Evolutionary conservation across 768 basidiomycete species (phyloP).

Genomic region (Ephemerocybe angulata): DNA sequence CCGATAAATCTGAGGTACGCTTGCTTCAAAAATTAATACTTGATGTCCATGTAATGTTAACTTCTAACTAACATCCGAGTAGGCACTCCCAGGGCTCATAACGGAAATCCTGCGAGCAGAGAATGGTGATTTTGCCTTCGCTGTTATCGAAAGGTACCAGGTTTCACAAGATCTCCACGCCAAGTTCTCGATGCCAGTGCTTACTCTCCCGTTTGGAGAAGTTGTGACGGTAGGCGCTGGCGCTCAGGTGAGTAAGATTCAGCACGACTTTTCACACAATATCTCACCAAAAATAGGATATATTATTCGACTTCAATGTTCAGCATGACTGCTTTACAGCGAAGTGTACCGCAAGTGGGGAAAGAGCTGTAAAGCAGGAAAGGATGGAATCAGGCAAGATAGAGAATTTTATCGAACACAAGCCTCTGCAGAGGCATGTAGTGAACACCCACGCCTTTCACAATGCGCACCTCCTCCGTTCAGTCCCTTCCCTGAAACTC

Average conservation of each 20-base stretch:
- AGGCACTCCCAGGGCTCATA: neutral
- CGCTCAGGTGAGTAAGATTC: neutral
- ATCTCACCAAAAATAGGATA: neutral
- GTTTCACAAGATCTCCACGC: neutral
- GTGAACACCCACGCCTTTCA: conserved; percentile 5
- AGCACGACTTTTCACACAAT: neutral
- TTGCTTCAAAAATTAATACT: no score
- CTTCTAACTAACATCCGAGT: no score
- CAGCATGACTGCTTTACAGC: conserved; percentile 1
- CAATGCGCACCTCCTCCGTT: conserved; percentile 1
- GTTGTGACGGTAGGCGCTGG: no score
- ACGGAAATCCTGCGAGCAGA: neutral
- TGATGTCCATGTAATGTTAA: no score
- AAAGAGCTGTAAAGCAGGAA: conserved; percentile 1
- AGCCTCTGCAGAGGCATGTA: conserved; percentile 17
- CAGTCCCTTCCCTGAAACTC: neutral
- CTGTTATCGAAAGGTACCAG: neutral
- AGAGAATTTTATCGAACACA: conserved; percentile 18
- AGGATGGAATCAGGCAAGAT: conserved; percentile 2
- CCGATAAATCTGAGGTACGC: no score
- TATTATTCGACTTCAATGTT: neutral
- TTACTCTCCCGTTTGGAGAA: neutral
- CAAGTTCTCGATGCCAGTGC: conserved; percentile 1
- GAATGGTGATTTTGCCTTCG: neutral
- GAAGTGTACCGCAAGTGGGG: neutral